phyloP scores from a whole-genome alignment of 441 rosid genomes.

The Euphorbia celastroides region DNA sequence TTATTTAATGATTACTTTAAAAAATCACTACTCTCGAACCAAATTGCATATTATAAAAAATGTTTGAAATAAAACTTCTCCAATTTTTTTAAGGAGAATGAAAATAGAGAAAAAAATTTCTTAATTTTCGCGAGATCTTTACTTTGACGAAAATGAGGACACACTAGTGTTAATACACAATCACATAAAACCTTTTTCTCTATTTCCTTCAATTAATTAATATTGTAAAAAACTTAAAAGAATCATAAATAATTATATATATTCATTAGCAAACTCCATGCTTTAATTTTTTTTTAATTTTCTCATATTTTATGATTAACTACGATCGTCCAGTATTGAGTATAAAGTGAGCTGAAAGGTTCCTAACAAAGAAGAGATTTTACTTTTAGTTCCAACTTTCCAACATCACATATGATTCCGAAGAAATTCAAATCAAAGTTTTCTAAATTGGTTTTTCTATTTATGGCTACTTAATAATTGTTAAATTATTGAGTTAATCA shows the following conservation, averaged over 20 bases:
- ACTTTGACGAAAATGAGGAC: too few relatives aligned
- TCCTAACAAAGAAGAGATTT: not conserved
- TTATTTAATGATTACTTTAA: too few relatives aligned
- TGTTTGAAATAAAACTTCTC: too few relatives aligned
- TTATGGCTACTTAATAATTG: not conserved
- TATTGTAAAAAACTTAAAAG: too few relatives aligned
- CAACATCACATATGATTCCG: slow-evolving; percentile 3
- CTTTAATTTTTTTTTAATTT: too few relatives aligned
- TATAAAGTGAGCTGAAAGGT: not conserved
- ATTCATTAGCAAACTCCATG: not conserved
- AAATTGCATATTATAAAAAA: too few relatives aligned
- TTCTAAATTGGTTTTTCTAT: not conserved
- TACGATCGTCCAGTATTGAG: not conserved
- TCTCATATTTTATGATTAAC: not conserved
- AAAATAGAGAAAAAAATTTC: too few relatives aligned
- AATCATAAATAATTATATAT: not conserved
- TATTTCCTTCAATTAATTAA: not conserved
- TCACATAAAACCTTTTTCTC: not conserved
- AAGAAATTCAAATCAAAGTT: not conserved
- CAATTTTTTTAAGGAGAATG: too few relatives aligned
- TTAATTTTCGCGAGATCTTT: too few relatives aligned
- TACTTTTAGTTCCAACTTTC: slow-evolving; percentile 4
- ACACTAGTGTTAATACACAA: not conserved
- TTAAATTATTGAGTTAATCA: not conserved
- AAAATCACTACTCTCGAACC: too few relatives aligned